Base-by-base conservation (phyloP, 371 early-diverging fungal genomes). In the Fennellomyces sp. region DNA sequence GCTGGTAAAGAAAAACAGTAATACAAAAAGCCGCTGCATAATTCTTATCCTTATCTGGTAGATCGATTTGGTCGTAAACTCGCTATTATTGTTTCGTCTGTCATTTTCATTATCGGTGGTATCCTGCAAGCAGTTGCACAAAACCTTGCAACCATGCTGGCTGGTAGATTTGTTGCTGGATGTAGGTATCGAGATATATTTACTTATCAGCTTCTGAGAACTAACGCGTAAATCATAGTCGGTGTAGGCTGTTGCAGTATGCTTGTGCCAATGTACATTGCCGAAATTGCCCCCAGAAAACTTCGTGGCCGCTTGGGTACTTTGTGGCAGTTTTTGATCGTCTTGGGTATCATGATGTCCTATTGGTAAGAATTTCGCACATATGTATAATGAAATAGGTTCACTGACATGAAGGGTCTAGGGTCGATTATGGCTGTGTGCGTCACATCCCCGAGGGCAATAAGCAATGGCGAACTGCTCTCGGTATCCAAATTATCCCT, bases 401-500 rank as follows among this genome's bases (percentile, higher is more conserved):
- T 23, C 27, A 15, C 13, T n/a, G 21, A 49, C 33, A 27, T 10
- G 25, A 30, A 28, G 3, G 26, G 39, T 35, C 10, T 30, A 72
- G 72, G 69, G 57, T 80, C 10, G 80, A 76, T 50, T 80, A 76
- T 64, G 74, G 61, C 21, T 73, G 75, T 30, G 53, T 72, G 5
- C 68, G 68, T n/a, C 56, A 64, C 53, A 41, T 80, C 21, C 52
- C 74, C 1, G 21, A 38, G 0, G 51, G 73, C 10, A 36, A 73
- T 30, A 27, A 41, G 4, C 73, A 70, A 48, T 80, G 80, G 80
- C 64, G 72, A 47, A 49, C 76, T 4, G 74, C 80, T 2, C 61
- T 80, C 29, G 80, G 63, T 36, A 66, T 80, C 25, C 76, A 88
- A 58, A 63, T 84, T 29, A 67, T 81, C 38, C 88, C 88, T 50